Evolutionary conservation across 345 rosid genomes (phyloP).

Genomic region (Pistacia vera): DNA sequence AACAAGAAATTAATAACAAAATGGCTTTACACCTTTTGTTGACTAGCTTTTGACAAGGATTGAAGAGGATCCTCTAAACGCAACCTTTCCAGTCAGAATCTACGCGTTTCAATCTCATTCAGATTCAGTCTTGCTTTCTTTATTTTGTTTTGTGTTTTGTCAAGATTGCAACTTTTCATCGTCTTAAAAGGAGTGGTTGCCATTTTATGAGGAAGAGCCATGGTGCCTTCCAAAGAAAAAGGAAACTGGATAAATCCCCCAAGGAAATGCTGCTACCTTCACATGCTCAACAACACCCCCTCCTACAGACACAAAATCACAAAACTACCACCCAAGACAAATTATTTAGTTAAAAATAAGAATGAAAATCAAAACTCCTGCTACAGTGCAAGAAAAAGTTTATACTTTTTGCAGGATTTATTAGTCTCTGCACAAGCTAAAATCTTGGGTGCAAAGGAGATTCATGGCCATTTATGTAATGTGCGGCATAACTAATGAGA

Average conservation of each 20-base stretch:
- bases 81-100: conserved; percentile 27
- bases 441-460: no score
- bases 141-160: not conserved
- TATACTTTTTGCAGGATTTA: no score
- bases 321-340: not conserved
- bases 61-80: conserved; percentile 17
- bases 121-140: not conserved
- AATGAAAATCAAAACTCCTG: no score
- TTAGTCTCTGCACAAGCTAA: no score
- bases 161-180: not conserved
- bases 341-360: no score
- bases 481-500: no score
- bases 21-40: conserved; percentile 11
- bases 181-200: not conserved
- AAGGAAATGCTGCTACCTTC: not conserved
- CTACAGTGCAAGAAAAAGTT: no score
- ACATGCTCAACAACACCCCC: not conserved
- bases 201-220: not conserved
- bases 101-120: conserved; percentile 18
- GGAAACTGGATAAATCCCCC: not conserved
- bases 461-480: no score
- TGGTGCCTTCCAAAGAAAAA: conserved; percentile 21
- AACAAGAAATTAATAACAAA: not conserved
- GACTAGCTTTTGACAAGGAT: conserved; percentile 9
- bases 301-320: no score